Evolutionary conservation across 2,329 filamentous ascomycete species (phyloP).

Genomic region (Diaporthe sp.): DNA sequence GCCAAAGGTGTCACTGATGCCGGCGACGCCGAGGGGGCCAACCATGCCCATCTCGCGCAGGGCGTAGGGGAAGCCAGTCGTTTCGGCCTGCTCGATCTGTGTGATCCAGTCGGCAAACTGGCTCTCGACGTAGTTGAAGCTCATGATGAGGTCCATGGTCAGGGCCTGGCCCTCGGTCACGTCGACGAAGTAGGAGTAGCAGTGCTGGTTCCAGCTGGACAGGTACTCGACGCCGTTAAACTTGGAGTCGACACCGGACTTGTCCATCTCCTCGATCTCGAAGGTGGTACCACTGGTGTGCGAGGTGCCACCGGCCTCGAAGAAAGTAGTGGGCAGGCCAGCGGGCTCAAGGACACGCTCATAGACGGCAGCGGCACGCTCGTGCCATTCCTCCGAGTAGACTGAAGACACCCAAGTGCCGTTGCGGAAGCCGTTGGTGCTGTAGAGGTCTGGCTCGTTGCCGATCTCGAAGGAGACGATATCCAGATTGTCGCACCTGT

Average conservation of each 20-base stretch:
- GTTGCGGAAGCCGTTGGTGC: constrained; percentile 59
- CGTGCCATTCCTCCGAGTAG: constrained; percentile 61
- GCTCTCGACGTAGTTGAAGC: constrained; percentile 59
- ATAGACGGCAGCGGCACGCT: constrained; percentile 58
- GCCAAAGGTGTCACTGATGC: constrained; percentile 63
- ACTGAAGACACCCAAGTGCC: constrained; percentile 58
- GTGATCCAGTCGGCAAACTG: constrained; percentile 62
- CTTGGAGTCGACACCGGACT: constrained; percentile 51
- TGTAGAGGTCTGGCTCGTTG: constrained; percentile 50
- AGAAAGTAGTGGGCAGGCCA: constrained; percentile 57
- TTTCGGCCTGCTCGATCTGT: constrained; percentile 57
- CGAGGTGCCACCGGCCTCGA: constrained; percentile 63
- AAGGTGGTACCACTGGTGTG: constrained; percentile 66
- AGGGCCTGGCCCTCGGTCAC: constrained; percentile 57
- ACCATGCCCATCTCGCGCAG: constrained; percentile 66
- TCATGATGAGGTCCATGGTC: constrained; percentile 60
- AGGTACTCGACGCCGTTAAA: constrained; percentile 50
- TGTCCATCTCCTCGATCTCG: constrained; percentile 57
- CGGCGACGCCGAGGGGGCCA: constrained; percentile 61
- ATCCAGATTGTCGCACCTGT: constrained; percentile 45
- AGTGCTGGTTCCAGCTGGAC: constrained; percentile 65
- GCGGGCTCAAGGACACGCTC: constrained; percentile 59
- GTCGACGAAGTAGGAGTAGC: constrained; percentile 67
- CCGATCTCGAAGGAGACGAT: constrained; percentile 50
- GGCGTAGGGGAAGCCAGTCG: constrained; percentile 61